Percentiles rank a stretch among this genome's conserved stretches.
These are phyloP conservation scores for Yarrowia sp. DNA, from an alignment of 805 yeast genomes.

Conservation along the genomic window DNA sequence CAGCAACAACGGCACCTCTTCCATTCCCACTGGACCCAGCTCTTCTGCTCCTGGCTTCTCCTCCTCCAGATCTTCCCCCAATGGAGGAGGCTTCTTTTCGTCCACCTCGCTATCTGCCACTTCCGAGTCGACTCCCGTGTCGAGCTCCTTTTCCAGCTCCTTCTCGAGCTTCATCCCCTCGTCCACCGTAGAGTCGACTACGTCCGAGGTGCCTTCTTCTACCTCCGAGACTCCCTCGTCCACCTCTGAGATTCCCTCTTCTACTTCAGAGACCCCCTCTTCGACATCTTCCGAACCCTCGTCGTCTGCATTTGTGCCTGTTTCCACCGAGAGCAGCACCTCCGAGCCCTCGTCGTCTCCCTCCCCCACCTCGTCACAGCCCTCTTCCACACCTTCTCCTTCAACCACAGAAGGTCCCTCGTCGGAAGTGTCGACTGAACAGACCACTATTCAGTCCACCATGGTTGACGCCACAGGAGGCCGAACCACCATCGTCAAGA, in stretches of 20 bases:
- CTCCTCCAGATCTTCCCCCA: neutral
- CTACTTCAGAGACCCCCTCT: neutral
- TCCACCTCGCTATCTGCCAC: neutral
- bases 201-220: neutral
- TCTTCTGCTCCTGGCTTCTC: neutral
- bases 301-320: slow-evolving; percentile 8
- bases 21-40: neutral
- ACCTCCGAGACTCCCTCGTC: neutral
- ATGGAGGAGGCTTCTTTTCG: neutral
- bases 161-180: neutral
- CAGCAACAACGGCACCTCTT: slow-evolving; percentile 5
- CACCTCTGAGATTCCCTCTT: neutral
- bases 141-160: neutral
- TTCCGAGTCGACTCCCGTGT: neutral
- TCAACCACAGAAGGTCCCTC: neutral
- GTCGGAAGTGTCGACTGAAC: neutral
- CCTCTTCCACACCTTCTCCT: neutral
- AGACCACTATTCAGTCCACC: neutral
- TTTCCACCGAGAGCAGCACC: neutral
- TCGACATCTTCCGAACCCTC: neutral
- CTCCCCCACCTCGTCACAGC: neutral
- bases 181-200: neutral
- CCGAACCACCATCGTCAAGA: slow-evolving; percentile 15
- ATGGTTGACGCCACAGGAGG: slow-evolving; percentile 4
- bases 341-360: neutral